Evolutionary conservation across 108 stramenopile species (phyloP).

Genomic region (Fistulifera solaris): DNA sequence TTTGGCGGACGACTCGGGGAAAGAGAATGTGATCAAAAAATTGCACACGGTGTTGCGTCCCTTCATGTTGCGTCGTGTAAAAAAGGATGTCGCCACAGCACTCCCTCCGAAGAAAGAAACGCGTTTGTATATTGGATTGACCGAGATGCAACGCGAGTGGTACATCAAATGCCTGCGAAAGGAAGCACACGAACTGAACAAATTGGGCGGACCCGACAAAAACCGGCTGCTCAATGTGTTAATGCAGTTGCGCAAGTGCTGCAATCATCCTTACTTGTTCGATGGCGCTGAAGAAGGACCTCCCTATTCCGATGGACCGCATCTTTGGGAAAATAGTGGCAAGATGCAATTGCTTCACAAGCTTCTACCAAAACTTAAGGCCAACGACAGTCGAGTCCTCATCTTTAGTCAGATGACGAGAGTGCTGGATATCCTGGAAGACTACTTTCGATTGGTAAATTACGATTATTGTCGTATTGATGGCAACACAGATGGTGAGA

Average conservation of each 20-base stretch:
- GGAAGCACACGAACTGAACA: slow-evolving; percentile 89
- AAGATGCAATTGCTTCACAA: slow-evolving; percentile 91
- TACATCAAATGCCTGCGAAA: slow-evolving; percentile 86
- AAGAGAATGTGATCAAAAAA: slow-evolving; percentile 94
- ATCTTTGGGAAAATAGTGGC: slow-evolving; percentile 95
- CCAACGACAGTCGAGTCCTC: slow-evolving; percentile 85
- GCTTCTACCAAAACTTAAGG: slow-evolving; percentile 88
- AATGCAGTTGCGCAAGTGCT: slow-evolving; percentile 98
- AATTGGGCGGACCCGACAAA: slow-evolving; percentile 86
- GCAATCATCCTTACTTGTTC: slow-evolving; percentile 99
- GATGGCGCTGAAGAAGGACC: slow-evolving; percentile 96
- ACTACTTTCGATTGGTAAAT: slow-evolving; percentile 78
- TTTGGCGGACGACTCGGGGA: slow-evolving; percentile 47
- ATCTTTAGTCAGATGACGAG: slow-evolving; percentile 98
- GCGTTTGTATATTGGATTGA: slow-evolving; percentile 88
- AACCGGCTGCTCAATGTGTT: slow-evolving; percentile 91
- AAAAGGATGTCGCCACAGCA: slow-evolving; percentile 91
- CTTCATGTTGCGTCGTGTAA: slow-evolving; percentile 98
- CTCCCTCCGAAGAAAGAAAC: slow-evolving; percentile 96
- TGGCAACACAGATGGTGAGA: slow-evolving; percentile 92
- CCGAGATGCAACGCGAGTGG: slow-evolving; percentile 94
- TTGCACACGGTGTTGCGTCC: slow-evolving; percentile 94
- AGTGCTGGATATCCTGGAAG: slow-evolving; percentile 94
- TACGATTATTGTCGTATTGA: slow-evolving; percentile 95
- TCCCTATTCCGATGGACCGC: slow-evolving; percentile 93